A percentile compares a stretch with the other conserved stretches of the same genome.
These are phyloP conservation scores for Pleomassaria siparia DNA, from an alignment of 2,329 filamentous ascomycete species.

Conservation along the genomic window DNA sequence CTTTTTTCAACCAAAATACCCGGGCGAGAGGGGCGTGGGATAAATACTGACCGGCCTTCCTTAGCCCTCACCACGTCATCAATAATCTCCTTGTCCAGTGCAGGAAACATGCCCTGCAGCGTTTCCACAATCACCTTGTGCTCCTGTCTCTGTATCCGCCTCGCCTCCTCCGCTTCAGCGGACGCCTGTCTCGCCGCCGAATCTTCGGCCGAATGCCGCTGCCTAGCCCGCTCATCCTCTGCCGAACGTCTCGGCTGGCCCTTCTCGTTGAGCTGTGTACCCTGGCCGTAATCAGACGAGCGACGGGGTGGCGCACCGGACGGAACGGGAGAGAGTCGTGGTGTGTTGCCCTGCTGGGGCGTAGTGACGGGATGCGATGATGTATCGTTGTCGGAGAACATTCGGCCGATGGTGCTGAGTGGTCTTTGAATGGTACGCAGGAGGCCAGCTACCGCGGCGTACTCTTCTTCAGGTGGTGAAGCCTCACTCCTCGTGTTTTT, in stretches of 20 bases:
- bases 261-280: constrained; percentile 17
- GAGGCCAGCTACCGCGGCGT: constrained; percentile 78
- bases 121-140: constrained; percentile 93
- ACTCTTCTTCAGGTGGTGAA: constrained; percentile 63
- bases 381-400: constrained; percentile 75
- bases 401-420: constrained; percentile 86
- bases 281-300: constrained; percentile 36
- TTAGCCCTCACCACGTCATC: constrained; percentile 96
- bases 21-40: neutral
- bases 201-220: constrained; percentile 71
- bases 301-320: constrained; percentile 48
- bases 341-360: constrained; percentile 50
- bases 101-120: constrained; percentile 93
- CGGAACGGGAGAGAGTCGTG: constrained; percentile 51
- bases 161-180: constrained; percentile 84
- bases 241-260: constrained; percentile 19
- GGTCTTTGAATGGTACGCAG: constrained; percentile 89
- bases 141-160: constrained; percentile 78
- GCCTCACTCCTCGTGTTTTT: constrained; percentile 39
- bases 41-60: constrained; percentile 85
- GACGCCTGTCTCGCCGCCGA: constrained; percentile 88
- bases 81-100: constrained; percentile 90
- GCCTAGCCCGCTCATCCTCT: constrained; percentile 31
- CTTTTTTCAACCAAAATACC: no score
- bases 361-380: constrained; percentile 41